Evolutionary conservation across 768 basidiomycete genomes (phyloP).

Genomic region (Tylopilus rubrobrunneus): DNA sequence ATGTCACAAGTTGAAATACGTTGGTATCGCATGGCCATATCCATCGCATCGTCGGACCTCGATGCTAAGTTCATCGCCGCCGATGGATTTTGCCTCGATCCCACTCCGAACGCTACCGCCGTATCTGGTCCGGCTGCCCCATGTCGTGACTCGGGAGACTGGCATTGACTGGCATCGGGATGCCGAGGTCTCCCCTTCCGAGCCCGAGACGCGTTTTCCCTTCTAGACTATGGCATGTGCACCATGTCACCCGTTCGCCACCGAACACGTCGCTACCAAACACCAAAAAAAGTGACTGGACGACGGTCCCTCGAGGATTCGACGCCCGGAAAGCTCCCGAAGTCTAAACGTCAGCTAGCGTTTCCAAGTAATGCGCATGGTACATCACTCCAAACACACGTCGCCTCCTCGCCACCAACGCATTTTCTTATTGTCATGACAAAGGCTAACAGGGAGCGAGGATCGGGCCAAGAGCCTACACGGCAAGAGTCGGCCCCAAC

Average conservation of each 20-base stretch:
- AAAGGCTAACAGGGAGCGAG: not conserved
- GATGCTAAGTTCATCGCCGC: constrained; percentile 2
- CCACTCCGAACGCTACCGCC: not conserved
- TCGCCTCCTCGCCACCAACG: not conserved
- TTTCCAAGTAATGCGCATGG: not conserved
- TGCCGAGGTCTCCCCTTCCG: not conserved
- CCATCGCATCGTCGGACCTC: not conserved
- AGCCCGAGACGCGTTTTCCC: constrained; percentile 1
- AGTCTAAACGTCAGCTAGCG: constrained; percentile 12
- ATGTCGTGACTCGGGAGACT: not conserved
- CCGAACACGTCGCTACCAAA: constrained; percentile 6
- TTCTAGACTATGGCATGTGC: constrained; percentile 12
- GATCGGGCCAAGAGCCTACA: not conserved
- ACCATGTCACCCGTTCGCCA: constrained; percentile 20
- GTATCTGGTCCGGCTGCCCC: not conserved
- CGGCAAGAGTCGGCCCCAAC: not conserved
- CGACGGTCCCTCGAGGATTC: constrained; percentile 9
- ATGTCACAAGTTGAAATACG: not conserved
- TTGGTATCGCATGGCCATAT: not conserved
- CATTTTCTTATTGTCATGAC: constrained; percentile 4
- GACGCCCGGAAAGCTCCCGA: constrained; percentile 1
- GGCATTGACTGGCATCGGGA: not conserved
- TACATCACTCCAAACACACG: constrained; percentile 3
- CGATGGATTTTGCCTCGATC: constrained; percentile 6
- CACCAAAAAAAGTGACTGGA: not conserved